Conservation (phyloP, 257 asterid species). For the Gentiana macrophylla region DNA sequence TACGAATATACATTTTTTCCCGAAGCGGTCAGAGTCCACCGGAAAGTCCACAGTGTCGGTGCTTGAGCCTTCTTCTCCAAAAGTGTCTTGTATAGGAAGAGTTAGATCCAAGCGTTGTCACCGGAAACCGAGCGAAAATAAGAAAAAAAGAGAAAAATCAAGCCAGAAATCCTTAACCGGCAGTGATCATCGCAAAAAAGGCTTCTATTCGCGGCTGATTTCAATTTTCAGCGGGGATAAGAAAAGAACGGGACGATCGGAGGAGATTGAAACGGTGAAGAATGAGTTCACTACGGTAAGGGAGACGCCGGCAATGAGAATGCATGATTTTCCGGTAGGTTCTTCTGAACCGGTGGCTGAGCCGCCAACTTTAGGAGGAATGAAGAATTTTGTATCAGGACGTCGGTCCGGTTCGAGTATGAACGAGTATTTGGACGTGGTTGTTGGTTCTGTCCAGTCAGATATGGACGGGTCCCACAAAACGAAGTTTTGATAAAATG, state of each 20-base stretch:
- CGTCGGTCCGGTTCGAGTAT: slow-evolving; percentile 53
- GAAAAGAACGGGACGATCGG: slow-evolving; percentile 10
- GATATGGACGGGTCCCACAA: slow-evolving; percentile 14
- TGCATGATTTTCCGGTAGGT: slow-evolving; percentile 17
- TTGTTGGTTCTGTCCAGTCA: slow-evolving; percentile 11
- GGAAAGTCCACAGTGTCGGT: slow-evolving; percentile 27
- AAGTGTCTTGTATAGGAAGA: slow-evolving; percentile 91
- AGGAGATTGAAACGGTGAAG: slow-evolving; percentile 1
- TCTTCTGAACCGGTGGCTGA: slow-evolving; percentile 26
- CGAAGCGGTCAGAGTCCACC: slow-evolving; percentile 39
- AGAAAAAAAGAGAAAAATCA: slow-evolving; percentile 25
- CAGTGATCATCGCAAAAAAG: slow-evolving; percentile 27
- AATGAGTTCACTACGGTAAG: slow-evolving; percentile 19
- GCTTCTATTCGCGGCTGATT: slow-evolving; percentile 39
- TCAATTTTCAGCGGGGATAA: slow-evolving; percentile 29
- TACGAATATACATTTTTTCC: slow-evolving; percentile 34
- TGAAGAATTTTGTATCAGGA: slow-evolving; percentile 59
- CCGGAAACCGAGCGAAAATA: slow-evolving; percentile 34
- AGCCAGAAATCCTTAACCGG: slow-evolving; percentile 20
- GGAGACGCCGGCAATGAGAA: slow-evolving; percentile 15
- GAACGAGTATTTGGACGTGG: slow-evolving; percentile 37
- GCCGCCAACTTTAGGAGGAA: slow-evolving; percentile 57
- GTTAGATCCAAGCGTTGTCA: slow-evolving; percentile 77
- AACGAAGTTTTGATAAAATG: slow-evolving; percentile 12
- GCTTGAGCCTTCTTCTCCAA: slow-evolving; percentile 81